Evolutionary conservation across 2,329 filamentous ascomycete genomes (phyloP).

Genomic region (Ophiostoma sp.): DNA sequence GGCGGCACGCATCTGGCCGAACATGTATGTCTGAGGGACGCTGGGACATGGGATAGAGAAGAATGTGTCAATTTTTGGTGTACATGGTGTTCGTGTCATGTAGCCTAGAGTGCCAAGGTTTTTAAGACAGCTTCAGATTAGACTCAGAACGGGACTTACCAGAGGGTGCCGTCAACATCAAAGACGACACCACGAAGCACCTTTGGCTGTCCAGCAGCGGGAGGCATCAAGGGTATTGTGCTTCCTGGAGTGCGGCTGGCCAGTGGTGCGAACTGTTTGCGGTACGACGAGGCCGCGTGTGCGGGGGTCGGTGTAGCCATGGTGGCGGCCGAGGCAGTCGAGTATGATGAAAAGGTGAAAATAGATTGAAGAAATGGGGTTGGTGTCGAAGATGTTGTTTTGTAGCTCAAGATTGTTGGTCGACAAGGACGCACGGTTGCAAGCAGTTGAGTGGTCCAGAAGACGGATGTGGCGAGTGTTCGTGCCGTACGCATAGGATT

Average conservation of each 20-base stretch:
- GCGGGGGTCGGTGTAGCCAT: neutral
- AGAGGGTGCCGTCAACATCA: slow-evolving; percentile 93
- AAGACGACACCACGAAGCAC: slow-evolving; percentile 69
- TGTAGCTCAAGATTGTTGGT: neutral
- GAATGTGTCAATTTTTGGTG: neutral
- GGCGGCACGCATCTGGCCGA: slow-evolving; percentile 75
- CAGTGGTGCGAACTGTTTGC: slow-evolving; percentile 59
- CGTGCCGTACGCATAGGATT: neutral
- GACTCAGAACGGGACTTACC: slow-evolving; percentile 52
- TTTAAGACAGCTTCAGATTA: neutral
- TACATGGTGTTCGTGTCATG: slow-evolving; percentile 6
- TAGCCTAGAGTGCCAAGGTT: neutral
- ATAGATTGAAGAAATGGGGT: neutral
- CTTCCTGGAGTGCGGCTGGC: slow-evolving; percentile 38
- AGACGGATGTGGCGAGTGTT: neutral
- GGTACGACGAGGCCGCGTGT: slow-evolving; percentile 32
- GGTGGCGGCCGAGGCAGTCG: neutral
- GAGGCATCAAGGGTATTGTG: slow-evolving; percentile 22
- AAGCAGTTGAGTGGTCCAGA: neutral
- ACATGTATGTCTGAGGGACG: slow-evolving; percentile 94
- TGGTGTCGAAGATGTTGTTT: neutral
- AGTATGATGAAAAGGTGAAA: neutral
- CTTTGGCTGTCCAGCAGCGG: slow-evolving; percentile 25
- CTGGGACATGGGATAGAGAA: slow-evolving; percentile 45
- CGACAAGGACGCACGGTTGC: neutral